Conservation (phyloP, 1,284 basidiomycete species). For the Ustilago sp. region DNA sequence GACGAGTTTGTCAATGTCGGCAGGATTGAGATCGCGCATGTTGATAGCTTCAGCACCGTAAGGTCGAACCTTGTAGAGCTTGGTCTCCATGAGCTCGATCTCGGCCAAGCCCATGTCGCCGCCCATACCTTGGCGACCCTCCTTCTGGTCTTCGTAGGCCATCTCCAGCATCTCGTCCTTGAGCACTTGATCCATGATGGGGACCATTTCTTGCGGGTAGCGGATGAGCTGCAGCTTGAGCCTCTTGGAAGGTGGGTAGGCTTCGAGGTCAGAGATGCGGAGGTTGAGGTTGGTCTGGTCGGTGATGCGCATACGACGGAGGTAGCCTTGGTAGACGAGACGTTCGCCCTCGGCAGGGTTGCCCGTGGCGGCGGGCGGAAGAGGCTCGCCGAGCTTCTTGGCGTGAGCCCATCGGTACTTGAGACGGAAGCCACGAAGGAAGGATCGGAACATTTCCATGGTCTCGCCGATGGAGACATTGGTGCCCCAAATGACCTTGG, state of each 20-base stretch:
- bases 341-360: conserved; percentile 62
- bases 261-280: conserved; percentile 86
- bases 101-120: conserved; percentile 75
- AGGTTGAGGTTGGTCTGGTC: conserved; percentile 89
- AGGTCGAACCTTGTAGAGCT: conserved; percentile 90
- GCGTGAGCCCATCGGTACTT: conserved; percentile 87
- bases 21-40: conserved; percentile 68
- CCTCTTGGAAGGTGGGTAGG: conserved; percentile 87
- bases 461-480: conserved; percentile 89
- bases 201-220: conserved; percentile 96
- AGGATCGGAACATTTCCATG: conserved; percentile 89
- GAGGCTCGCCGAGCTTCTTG: conserved; percentile 75
- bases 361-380: conserved; percentile 38
- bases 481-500: conserved; percentile 93
- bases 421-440: conserved; percentile 89
- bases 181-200: conserved; percentile 94
- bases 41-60: conserved; percentile 79
- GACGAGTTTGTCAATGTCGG: conserved; percentile 77
- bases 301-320: conserved; percentile 87
- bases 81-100: conserved; percentile 69
- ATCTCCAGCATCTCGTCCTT: conserved; percentile 76
- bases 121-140: conserved; percentile 77
- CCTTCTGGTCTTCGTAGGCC: conserved; percentile 77
- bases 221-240: conserved; percentile 77
- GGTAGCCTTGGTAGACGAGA: conserved; percentile 81